Evolutionary conservation across 495 filamentous ascomycete genomes (phyloP).

Genomic region (Penicillium antarcticum): DNA sequence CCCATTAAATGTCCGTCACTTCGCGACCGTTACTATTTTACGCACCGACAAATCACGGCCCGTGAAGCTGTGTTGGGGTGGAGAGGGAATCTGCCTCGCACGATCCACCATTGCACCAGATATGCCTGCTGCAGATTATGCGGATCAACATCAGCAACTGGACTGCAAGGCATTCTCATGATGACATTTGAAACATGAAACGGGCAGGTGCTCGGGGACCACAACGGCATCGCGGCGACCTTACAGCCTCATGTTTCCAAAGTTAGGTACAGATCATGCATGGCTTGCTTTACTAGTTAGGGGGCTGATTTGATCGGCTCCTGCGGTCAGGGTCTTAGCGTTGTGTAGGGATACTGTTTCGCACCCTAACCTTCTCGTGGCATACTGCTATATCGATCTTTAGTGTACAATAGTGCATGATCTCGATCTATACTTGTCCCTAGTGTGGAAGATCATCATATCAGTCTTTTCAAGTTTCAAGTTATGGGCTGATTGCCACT

Average conservation of each 20-base stretch:
- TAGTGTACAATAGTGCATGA: background rate
- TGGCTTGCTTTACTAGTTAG: background rate
- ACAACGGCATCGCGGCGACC: no score
- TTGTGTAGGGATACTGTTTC: background rate
- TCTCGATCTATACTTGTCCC: background rate
- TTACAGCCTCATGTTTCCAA: slow-evolving; percentile 5
- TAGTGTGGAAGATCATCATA: background rate
- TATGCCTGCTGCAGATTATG: slow-evolving; percentile 1
- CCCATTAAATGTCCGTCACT: background rate
- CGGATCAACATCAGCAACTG: background rate
- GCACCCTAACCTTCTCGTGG: no score
- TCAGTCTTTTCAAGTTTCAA: background rate
- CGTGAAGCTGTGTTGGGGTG: background rate
- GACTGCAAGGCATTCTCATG: background rate
- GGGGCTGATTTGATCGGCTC: background rate
- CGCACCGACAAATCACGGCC: background rate
- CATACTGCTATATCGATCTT: background rate
- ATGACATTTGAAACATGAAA: background rate
- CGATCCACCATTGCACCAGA: background rate
- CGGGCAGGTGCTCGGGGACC: no score
- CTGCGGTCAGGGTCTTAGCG: slow-evolving; percentile 1
- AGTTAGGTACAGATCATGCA: slow-evolving; percentile 3
- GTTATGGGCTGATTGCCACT: background rate
- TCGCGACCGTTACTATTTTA: background rate
- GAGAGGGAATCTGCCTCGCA: background rate